Conservation (phyloP, 331 rosid species). For the Pyrus hybrid region DNA sequence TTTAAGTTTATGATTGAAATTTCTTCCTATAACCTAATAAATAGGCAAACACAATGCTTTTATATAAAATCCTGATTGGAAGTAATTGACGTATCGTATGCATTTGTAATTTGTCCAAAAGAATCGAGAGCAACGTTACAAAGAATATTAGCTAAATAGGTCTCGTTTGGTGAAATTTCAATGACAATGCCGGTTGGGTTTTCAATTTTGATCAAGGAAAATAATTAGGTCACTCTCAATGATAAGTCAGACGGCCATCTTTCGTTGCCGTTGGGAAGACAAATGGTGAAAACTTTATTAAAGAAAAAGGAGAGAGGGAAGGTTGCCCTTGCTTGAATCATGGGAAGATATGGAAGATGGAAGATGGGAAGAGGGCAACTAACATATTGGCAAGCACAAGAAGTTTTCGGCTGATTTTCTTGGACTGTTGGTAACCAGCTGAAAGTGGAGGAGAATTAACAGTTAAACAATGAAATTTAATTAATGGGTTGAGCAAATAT, state of each 20-base stretch:
- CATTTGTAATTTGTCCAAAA: background rate
- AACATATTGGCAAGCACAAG: background rate
- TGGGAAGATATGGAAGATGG: background rate
- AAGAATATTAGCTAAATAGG: background rate
- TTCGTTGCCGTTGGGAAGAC: slow-evolving; percentile 16
- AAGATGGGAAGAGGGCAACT: slow-evolving; percentile 2
- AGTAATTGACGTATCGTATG: background rate
- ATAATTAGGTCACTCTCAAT: slow-evolving; percentile 35
- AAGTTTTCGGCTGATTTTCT: background rate
- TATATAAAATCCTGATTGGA: background rate
- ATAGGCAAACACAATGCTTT: no score
- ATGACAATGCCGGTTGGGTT: slow-evolving; percentile 15
- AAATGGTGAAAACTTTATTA: background rate
- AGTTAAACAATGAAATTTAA: background rate
- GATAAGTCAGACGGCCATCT: slow-evolving; percentile 35
- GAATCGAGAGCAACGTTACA: background rate
- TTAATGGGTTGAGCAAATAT: background rate
- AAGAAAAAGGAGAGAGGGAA: background rate
- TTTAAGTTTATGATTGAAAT: no score
- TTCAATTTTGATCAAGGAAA: slow-evolving; percentile 12
- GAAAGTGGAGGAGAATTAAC: background rate
- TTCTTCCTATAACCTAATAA: no score
- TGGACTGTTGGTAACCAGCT: background rate
- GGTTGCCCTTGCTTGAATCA: slow-evolving; percentile 8
- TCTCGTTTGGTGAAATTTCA: slow-evolving; percentile 24